These are phyloP conservation scores for Pyracantha coccinea DNA, from an alignment of 331 rosid genomes.

Conservation along the genomic window DNA sequence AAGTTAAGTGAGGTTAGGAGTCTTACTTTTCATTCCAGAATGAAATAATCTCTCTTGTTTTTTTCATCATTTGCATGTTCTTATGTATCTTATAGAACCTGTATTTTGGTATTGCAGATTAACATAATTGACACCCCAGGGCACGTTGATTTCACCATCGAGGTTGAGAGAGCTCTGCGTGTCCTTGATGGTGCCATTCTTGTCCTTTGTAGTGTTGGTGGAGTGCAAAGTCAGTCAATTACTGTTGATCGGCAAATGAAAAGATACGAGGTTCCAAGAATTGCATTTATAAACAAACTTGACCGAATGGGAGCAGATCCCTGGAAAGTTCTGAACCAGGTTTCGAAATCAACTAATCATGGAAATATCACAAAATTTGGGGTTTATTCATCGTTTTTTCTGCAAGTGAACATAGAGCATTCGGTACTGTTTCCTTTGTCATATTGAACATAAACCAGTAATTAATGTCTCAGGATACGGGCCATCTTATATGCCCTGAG, in stretches of 20 bases:
- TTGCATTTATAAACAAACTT: slow-evolving; percentile 94
- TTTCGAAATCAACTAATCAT: slow-evolving; percentile 1
- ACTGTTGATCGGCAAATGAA: slow-evolving; percentile 98
- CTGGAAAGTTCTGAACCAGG: slow-evolving; percentile 97
- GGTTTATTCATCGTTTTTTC: background rate
- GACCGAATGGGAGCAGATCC: slow-evolving; percentile 99
- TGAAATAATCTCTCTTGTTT: no score
- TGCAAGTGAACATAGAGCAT: background rate
- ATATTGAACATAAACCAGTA: background rate
- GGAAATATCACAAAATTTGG: background rate
- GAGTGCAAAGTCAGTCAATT: slow-evolving; percentile 97
- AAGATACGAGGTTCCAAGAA: slow-evolving; percentile 88
- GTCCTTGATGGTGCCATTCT: slow-evolving; percentile 99
- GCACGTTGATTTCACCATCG: slow-evolving; percentile 95
- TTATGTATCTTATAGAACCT: background rate
- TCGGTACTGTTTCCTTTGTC: background rate
- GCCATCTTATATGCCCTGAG: background rate
- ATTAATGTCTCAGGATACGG: background rate
- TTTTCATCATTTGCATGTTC: no score
- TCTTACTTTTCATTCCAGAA: background rate
- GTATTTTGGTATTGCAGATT: slow-evolving; percentile 49
- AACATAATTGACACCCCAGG: slow-evolving; percentile 96
- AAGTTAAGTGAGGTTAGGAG: background rate
- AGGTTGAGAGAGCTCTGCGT: slow-evolving; percentile 97
- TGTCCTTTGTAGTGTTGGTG: slow-evolving; percentile 95